A percentile compares a stretch with the other conserved stretches of the same genome.
phyloP scores from a whole-genome alignment of 2,329 filamentous ascomycete species.

The Trichophaea hybrida region DNA sequence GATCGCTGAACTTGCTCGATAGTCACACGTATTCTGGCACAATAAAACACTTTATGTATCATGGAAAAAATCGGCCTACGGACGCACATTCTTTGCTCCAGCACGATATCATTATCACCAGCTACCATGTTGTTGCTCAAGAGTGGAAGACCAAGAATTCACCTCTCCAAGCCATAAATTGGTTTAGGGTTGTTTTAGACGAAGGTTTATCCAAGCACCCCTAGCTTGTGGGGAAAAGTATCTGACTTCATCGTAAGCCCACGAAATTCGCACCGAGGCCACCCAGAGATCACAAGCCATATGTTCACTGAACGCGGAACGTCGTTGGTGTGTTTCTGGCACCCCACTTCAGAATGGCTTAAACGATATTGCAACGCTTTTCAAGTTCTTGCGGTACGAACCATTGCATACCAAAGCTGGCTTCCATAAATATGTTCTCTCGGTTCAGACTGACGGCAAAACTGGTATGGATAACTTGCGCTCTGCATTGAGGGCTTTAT shows the following conservation, averaged over 20 bases:
- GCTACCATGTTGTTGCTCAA: constrained; percentile 5
- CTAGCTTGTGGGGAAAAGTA: no score
- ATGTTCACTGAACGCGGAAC: constrained; percentile 33
- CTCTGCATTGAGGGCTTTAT: constrained; percentile 10
- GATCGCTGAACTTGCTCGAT: not conserved
- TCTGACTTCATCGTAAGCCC: constrained; percentile 25
- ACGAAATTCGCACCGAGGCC: constrained; percentile 37
- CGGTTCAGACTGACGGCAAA: not conserved
- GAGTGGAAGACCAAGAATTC: constrained; percentile 5
- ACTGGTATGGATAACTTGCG: constrained; percentile 23
- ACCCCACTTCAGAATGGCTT: constrained; percentile 43
- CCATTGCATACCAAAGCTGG: constrained; percentile 33
- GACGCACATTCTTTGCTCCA: not conserved
- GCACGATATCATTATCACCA: constrained; percentile 12
- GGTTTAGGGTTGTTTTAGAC: constrained; percentile 28
- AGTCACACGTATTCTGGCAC: constrained; percentile 6
- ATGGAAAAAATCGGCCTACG: constrained; percentile 5
- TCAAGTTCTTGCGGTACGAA: constrained; percentile 36
- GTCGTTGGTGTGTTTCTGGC: constrained; percentile 41
- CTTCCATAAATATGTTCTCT: constrained; percentile 36
- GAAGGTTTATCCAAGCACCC: constrained; percentile 26
- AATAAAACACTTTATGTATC: constrained; percentile 8
- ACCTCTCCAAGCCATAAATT: constrained; percentile 33
- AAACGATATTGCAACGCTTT: constrained; percentile 39
- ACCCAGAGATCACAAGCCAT: constrained; percentile 36